A percentile compares a stretch with the other conserved stretches of the same genome.
Conservation (phyloP, 2,329 filamentous ascomycete genomes). For the Neurospora sp. region DNA sequence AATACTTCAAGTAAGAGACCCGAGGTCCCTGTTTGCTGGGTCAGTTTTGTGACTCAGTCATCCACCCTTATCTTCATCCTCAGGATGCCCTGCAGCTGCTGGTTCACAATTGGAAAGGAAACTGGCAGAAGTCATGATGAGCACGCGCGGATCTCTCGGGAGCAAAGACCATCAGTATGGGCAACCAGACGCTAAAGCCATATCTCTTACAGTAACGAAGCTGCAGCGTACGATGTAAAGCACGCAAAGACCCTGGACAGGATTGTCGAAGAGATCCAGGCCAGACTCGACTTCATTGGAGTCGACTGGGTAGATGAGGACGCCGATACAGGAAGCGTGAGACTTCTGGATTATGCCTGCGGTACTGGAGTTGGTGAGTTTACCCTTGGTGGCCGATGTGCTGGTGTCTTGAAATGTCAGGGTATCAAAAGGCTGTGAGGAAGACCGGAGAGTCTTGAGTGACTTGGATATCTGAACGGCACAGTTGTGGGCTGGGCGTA, state of each 20-base stretch:
- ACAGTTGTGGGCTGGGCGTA: background rate
- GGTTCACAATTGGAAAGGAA: background rate
- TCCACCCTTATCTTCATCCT: background rate
- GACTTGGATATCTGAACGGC: background rate
- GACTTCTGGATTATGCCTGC: conserved; percentile 66
- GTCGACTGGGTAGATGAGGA: conserved; percentile 40
- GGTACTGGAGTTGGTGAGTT: conserved; percentile 30
- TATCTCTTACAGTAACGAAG: conserved; percentile 32
- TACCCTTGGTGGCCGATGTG: background rate
- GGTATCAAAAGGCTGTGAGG: background rate
- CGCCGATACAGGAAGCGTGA: conserved; percentile 30
- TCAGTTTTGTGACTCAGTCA: background rate
- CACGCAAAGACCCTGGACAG: conserved; percentile 42
- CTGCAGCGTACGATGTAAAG: conserved; percentile 45
- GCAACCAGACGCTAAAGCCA: background rate
- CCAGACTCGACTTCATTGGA: conserved; percentile 50
- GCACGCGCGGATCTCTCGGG: background rate
- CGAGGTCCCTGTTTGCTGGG: background rate
- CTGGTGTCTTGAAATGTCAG: background rate
- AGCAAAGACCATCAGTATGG: background rate
- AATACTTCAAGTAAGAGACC: conserved; percentile 31
- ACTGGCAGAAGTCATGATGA: background rate
- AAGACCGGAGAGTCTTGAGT: background rate
- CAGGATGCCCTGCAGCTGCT: too few relatives aligned
- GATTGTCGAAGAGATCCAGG: conserved; percentile 44